Percentiles rank a stretch among this genome's conserved stretches.
Evolutionary conservation across 495 filamentous ascomycete genomes (phyloP).

Genomic region (Oleoguttula mirabilis): DNA sequence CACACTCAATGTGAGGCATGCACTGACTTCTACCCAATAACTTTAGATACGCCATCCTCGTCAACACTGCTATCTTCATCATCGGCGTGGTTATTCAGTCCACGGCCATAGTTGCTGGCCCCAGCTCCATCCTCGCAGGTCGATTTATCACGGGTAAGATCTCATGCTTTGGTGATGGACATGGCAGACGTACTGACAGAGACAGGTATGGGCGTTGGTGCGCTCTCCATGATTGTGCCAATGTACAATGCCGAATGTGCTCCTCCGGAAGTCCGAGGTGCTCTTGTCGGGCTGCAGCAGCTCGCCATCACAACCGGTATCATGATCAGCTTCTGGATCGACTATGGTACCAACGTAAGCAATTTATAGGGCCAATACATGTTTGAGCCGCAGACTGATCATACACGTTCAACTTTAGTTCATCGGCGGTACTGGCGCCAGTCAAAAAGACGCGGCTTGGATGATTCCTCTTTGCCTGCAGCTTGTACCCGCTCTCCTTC

Average conservation of each 20-base stretch:
- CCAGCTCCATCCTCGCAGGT: slow-evolving; percentile 54
- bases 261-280: slow-evolving; percentile 52
- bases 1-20: too few species aligned
- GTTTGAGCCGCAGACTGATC: slow-evolving; percentile 29
- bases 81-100: slow-evolving; percentile 66
- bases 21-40: too few species aligned
- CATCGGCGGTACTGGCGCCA: slow-evolving; percentile 54
- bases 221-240: slow-evolving; percentile 52
- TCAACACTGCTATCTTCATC: slow-evolving; percentile 62
- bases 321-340: slow-evolving; percentile 75
- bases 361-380: slow-evolving; percentile 5
- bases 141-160: slow-evolving; percentile 58
- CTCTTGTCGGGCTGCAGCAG: slow-evolving; percentile 67
- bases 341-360: slow-evolving; percentile 49
- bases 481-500: slow-evolving; percentile 29
- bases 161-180: too few species aligned
- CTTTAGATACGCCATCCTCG: slow-evolving; percentile 58
- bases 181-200: too few species aligned
- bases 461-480: slow-evolving; percentile 30
- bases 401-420: too few species aligned
- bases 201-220: slow-evolving; percentile 55
- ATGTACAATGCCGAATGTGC: slow-evolving; percentile 64
- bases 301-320: slow-evolving; percentile 75
- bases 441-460: slow-evolving; percentile 48
- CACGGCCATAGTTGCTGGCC: slow-evolving; percentile 43